phyloP scores from a whole-genome alignment of 495 filamentous ascomycete species.

The Schizothecium vesticola region DNA sequence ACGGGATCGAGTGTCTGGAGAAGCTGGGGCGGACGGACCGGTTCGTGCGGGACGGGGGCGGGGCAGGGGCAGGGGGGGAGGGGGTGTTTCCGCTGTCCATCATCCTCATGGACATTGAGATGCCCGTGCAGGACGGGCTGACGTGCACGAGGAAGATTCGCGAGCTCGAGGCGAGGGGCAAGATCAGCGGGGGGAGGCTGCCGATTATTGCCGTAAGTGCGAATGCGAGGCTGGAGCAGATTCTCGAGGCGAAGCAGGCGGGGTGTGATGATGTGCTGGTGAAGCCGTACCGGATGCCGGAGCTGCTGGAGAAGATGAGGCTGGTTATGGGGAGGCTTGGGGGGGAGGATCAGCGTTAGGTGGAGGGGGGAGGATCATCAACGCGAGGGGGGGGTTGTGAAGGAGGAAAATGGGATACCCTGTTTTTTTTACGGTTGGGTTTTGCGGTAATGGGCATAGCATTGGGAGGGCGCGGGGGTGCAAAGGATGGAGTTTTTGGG shows the following conservation, averaged over 20 bases:
- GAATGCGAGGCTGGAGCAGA: conserved; percentile 65
- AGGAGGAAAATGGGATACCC: not conserved
- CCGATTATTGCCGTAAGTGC: conserved; percentile 76
- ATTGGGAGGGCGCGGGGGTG: not conserved
- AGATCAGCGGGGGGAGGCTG: conserved; percentile 48
- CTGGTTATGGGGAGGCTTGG: conserved; percentile 53
- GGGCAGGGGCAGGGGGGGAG: conserved; percentile 20
- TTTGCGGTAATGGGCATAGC: not conserved
- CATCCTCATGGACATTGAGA: conserved; percentile 78
- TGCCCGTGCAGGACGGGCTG: conserved; percentile 79
- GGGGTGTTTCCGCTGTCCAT: conserved; percentile 32
- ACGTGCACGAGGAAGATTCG: conserved; percentile 64
- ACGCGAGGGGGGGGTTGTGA: not conserved
- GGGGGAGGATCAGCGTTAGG: not conserved
- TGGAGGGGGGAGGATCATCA: not conserved
- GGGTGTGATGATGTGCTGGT: conserved; percentile 50
- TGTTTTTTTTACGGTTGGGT: not conserved
- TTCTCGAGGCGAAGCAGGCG: conserved; percentile 56
- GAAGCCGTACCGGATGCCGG: conserved; percentile 43
- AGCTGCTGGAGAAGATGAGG: conserved; percentile 41
- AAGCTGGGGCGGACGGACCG: conserved; percentile 30
- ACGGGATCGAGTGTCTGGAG: conserved; percentile 71
- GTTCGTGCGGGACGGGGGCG: conserved; percentile 21
- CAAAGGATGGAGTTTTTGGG: not conserved
- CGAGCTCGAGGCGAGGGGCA: conserved; percentile 49